phyloP scores from a whole-genome alignment of 176 grass and related monocot species.

The Raddia distichophylla region DNA sequence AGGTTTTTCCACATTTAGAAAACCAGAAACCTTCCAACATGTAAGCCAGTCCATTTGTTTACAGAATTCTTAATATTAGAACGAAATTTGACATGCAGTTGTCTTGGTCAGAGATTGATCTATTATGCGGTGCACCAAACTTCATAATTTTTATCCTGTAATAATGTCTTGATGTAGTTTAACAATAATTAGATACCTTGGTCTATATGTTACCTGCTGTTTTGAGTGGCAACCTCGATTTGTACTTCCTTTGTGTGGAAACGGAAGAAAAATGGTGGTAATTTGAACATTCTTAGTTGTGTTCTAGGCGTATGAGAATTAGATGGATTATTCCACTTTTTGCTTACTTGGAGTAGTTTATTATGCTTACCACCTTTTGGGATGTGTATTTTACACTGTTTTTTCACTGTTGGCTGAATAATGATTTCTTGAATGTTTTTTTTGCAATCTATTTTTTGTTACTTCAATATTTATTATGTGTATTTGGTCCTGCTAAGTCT shows the following conservation, averaged over 20 bases:
- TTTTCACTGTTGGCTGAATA: neutral
- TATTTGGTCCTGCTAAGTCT: slow-evolving; percentile 9
- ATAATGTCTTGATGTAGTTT: neutral
- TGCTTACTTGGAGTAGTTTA: slow-evolving; percentile 18
- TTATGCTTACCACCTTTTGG: neutral
- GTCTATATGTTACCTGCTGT: neutral
- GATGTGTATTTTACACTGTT: neutral
- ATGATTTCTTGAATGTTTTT: neutral
- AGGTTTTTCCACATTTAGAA: slow-evolving; percentile 9
- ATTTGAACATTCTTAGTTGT: slow-evolving; percentile 6
- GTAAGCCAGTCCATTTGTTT: neutral
- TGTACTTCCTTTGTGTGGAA: slow-evolving; percentile 1
- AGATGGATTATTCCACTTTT: slow-evolving; percentile 11
- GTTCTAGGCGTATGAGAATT: neutral
- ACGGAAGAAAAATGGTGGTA: neutral
- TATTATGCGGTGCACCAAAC: neutral
- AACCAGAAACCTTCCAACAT: neutral
- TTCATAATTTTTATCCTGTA: slow-evolving; percentile 17
- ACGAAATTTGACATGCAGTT: neutral
- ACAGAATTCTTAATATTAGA: slow-evolving; percentile 4
- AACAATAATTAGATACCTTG: neutral
- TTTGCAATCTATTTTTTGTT: slow-evolving; percentile 16
- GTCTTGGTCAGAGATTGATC: neutral
- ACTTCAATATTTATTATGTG: neutral
- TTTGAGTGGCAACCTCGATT: slow-evolving; percentile 24